Base-by-base conservation (phyloP, 805 yeast genomes). In the Zygosaccharomyces rouxii region DNA sequence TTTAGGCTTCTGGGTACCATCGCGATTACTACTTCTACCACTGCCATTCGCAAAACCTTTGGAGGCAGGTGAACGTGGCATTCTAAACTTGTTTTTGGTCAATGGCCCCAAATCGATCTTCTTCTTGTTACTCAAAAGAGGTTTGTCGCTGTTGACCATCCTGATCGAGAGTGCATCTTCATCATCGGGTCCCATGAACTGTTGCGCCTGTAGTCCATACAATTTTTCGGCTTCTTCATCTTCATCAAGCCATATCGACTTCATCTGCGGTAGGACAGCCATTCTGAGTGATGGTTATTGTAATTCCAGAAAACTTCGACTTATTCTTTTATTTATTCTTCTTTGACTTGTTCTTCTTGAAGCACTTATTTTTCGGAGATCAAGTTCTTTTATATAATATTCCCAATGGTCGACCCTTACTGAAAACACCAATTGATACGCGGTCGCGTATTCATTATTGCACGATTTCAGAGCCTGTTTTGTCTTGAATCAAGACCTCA, bases 161-260 rank as follows among this genome's bases (percentile, higher is more conserved):
- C 56, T 57, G n/a, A 69, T 58, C 13, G 60, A 60, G 4, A 69
- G 58, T 19, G 62, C 61, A 5, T 62, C 62, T 3, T 58, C 62
- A 35, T 62, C 67, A 11, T 50, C 51, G 13, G 49, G 56, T 19
- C 54, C 62, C 60, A 65, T 52, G 30, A 59, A 48, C 38, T 59
- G 62, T 44, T 61, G 66, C 1, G 58, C 63, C 43, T 62, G 68
- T 18, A 62, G 33, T 38, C 66, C 62, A 46, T 66, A 65, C 26
- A 71, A 56, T 49, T 70, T 71, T 31, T 62, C 65, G 4, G 62
- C 63, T 38, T 64, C 67, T 42, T 62, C 53, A 40, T 70, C 74
- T 37, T 71, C 75, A 47, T 70, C 75, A 19, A 71, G 50, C 75
- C 75, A 71, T 44, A 71, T 71, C 29, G 74, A 71, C 50, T 65